Percentiles rank a stretch among this genome's conserved stretches.
Evolutionary conservation across 805 yeast genomes (phyloP).

Genomic region (Scheffersomyces coipomensis): DNA sequence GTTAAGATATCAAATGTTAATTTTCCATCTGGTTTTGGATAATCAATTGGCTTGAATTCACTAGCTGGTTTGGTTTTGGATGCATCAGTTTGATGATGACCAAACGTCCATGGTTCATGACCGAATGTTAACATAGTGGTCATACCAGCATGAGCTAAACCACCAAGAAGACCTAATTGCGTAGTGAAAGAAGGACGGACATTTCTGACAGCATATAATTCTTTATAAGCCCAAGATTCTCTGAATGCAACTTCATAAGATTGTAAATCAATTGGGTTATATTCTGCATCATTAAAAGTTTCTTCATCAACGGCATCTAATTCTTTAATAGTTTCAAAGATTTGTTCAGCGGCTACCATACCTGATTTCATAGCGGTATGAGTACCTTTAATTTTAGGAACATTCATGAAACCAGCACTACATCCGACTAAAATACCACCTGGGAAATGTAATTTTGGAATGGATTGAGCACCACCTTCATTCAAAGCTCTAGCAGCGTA

Average conservation of each 20-base stretch:
- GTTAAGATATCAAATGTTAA: slow-evolving; percentile 90
- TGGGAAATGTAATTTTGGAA: slow-evolving; percentile 88
- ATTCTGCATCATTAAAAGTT: slow-evolving; percentile 30
- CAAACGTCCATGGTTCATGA: slow-evolving; percentile 82
- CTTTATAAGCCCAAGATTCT: slow-evolving; percentile 83
- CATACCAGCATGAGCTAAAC: slow-evolving; percentile 80
- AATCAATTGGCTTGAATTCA: slow-evolving; percentile 67
- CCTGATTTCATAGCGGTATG: slow-evolving; percentile 98
- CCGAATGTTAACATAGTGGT: slow-evolving; percentile 80
- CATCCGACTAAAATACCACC: slow-evolving; percentile 97
- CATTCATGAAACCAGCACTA: slow-evolving; percentile 95
- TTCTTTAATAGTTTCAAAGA: slow-evolving; percentile 46
- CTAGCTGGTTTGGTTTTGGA: slow-evolving; percentile 67
- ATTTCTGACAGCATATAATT: slow-evolving; percentile 81
- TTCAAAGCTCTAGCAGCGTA: slow-evolving; percentile 96
- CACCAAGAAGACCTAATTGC: slow-evolving; percentile 76
- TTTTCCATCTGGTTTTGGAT: slow-evolving; percentile 95
- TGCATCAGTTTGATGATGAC: slow-evolving; percentile 69
- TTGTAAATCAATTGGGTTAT: slow-evolving; percentile 42
- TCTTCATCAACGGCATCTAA: slow-evolving; percentile 47
- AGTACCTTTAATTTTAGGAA: slow-evolving; percentile 95
- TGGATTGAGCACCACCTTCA: slow-evolving; percentile 95
- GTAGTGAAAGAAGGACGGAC: slow-evolving; percentile 87
- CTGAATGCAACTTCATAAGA: slow-evolving; percentile 64
- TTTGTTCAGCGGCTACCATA: slow-evolving; percentile 87